These are phyloP conservation scores for Metarhizium brunneum DNA, from an alignment of 2,329 filamentous ascomycete species.

Conservation along the genomic window DNA sequence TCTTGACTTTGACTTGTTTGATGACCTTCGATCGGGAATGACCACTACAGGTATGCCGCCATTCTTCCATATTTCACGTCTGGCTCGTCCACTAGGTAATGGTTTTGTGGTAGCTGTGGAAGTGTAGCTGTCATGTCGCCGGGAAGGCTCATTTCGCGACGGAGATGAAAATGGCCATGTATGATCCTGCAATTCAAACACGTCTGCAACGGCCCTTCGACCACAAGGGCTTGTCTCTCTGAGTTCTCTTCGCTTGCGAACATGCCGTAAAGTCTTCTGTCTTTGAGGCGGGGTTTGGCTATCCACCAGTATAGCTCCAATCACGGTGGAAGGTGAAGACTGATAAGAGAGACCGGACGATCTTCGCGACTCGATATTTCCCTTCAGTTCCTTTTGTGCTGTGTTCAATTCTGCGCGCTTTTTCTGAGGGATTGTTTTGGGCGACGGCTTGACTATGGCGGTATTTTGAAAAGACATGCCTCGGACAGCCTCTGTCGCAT, in stretches of 20 bases:
- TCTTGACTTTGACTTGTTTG: slow-evolving; percentile 40
- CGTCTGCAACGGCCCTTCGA: slow-evolving; percentile 7
- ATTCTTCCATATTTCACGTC: slow-evolving; percentile 49
- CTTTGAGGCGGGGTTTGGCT: slow-evolving; percentile 29
- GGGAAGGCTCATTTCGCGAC: slow-evolving; percentile 15
- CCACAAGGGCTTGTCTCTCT: slow-evolving; percentile 30
- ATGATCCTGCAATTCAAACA: slow-evolving; percentile 9
- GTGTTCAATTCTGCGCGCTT: slow-evolving; percentile 17
- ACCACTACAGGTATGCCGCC: slow-evolving; percentile 55
- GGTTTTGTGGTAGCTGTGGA: slow-evolving; percentile 42
- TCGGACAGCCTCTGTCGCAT: slow-evolving; percentile 40
- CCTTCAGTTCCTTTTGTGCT: slow-evolving; percentile 29
- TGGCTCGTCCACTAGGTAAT: slow-evolving; percentile 42
- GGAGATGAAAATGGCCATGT: slow-evolving; percentile 19
- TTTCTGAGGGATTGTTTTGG: slow-evolving; percentile 12
- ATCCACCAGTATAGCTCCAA: slow-evolving; percentile 50
- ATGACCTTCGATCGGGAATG: slow-evolving; percentile 49
- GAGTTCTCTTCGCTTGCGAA: slow-evolving; percentile 44
- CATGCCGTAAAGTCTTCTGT: slow-evolving; percentile 50
- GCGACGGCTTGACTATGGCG: slow-evolving; percentile 26
- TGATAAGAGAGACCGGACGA: slow-evolving; percentile 45
- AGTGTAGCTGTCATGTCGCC: slow-evolving; percentile 35
- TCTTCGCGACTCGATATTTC: slow-evolving; percentile 35
- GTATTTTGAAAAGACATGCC: slow-evolving; percentile 37
- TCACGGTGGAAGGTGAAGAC: slow-evolving; percentile 45